Evolutionary conservation across 139 green algal genomes (phyloP).

Genomic region (Desmodesmus armatus): DNA sequence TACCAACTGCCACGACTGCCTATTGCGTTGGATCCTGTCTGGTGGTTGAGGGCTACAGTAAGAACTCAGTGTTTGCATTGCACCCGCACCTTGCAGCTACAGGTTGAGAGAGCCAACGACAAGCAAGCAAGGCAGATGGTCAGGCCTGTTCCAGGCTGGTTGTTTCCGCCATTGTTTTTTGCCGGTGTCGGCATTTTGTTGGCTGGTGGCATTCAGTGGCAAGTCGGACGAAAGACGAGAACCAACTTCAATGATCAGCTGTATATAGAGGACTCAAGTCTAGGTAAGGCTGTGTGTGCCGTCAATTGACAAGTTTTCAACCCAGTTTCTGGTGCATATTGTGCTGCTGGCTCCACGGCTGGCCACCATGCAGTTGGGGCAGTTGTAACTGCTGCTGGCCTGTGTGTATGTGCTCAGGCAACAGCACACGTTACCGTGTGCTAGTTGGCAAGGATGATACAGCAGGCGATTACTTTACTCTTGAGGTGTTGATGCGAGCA

Average conservation of each 20-base stretch:
- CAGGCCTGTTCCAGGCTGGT: neutral
- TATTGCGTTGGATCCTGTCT: no score
- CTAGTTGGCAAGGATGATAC: conserved; percentile 35
- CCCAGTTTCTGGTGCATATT: no score
- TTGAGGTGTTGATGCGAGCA: conserved; percentile 27
- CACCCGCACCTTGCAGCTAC: neutral
- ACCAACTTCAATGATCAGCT: conserved; percentile 38
- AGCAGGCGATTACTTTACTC: conserved; percentile 35
- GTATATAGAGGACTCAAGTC: conserved; percentile 29
- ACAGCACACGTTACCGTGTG: conserved; percentile 43
- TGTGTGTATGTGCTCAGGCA: conserved; percentile 33
- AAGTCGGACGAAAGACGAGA: conserved; percentile 14
- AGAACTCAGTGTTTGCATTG: no score
- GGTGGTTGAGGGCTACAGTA: no score
- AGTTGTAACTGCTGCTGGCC: neutral
- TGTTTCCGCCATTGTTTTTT: conserved; percentile 13
- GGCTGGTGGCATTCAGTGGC: conserved; percentile 15
- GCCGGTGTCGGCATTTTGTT: conserved; percentile 1
- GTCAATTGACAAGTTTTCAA: no score
- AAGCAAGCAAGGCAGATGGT: neutral
- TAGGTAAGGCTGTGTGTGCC: conserved; percentile 13
- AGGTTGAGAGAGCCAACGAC: neutral
- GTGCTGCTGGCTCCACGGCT: no score
- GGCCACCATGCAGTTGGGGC: neutral
- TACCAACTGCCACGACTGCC: no score